phyloP scores from a whole-genome alignment of 1,139 yeast genomes.

The Taiozyma sp. region DNA sequence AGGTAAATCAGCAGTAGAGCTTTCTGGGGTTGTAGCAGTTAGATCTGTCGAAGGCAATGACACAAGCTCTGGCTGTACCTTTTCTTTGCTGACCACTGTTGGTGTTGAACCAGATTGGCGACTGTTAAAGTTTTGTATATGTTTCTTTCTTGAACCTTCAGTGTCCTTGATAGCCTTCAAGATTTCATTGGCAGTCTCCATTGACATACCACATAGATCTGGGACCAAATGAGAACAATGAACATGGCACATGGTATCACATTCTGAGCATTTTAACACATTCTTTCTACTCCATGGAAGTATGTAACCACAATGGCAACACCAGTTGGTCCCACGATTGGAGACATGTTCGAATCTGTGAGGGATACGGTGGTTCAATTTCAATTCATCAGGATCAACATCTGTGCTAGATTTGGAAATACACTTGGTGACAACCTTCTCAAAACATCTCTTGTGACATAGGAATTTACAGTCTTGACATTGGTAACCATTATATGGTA shows the following conservation, averaged over 20 bases:
- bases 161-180: conserved; percentile 81
- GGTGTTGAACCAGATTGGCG: conserved; percentile 21
- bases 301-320: conserved; percentile 97
- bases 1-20: conserved; percentile 7
- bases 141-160: conserved; percentile 38
- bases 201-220: conserved; percentile 97
- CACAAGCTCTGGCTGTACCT: conserved; percentile 1
- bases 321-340: conserved; percentile 97
- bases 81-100: conserved; percentile 8
- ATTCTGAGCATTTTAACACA: conserved; percentile 92
- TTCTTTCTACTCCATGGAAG: conserved; percentile 93
- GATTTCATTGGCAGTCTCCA: conserved; percentile 93
- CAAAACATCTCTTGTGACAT: conserved; percentile 92
- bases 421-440: conserved; percentile 93
- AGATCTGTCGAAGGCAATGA: neutral
- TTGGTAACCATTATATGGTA: conserved; percentile 91
- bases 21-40: conserved; percentile 7
- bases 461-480: conserved; percentile 94
- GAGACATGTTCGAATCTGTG: conserved; percentile 90
- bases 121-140: conserved; percentile 16
- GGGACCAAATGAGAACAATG: conserved; percentile 94
- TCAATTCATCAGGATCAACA: conserved; percentile 80
- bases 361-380: conserved; percentile 92
- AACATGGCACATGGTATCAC: conserved; percentile 93
- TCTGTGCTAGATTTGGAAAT: conserved; percentile 89